A percentile compares a stretch with the other conserved stretches of the same genome.
phyloP scores from a whole-genome alignment of 306 rosid species.

The Fragaria nilgerrensis region DNA sequence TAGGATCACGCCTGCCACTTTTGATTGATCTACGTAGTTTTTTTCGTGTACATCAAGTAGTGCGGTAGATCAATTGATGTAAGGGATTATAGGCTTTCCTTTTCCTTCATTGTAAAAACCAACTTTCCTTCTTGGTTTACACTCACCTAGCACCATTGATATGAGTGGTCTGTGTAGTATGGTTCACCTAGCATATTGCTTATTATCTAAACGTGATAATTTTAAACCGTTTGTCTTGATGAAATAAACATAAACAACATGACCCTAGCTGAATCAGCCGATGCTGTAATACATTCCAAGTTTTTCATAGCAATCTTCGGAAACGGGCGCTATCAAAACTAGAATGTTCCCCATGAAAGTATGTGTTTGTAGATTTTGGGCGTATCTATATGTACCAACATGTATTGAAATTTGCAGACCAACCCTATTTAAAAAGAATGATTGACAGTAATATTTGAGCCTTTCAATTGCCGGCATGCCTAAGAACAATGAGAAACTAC shows the following conservation, averaged over 20 bases:
- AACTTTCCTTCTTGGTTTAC: too few relatives aligned
- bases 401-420: background rate
- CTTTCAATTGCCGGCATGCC: conserved; percentile 33
- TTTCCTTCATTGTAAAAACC: too few relatives aligned
- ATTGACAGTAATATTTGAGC: background rate
- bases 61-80: too few relatives aligned
- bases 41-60: too few relatives aligned
- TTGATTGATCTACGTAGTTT: background rate
- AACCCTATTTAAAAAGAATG: background rate
- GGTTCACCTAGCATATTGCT: too few relatives aligned
- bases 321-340: background rate
- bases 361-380: background rate
- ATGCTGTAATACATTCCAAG: background rate
- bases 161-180: too few relatives aligned
- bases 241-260: too few relatives aligned
- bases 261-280: background rate
- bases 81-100: too few relatives aligned
- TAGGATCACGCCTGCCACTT: background rate
- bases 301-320: background rate
- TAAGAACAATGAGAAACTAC: conserved; percentile 18
- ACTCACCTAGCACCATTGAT: too few relatives aligned
- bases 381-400: too few relatives aligned
- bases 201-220: too few relatives aligned
- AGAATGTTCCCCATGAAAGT: background rate
- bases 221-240: too few relatives aligned